These are phyloP conservation scores for Daldinia vernicosa DNA, from an alignment of 495 filamentous ascomycete genomes.

Conservation along the genomic window DNA sequence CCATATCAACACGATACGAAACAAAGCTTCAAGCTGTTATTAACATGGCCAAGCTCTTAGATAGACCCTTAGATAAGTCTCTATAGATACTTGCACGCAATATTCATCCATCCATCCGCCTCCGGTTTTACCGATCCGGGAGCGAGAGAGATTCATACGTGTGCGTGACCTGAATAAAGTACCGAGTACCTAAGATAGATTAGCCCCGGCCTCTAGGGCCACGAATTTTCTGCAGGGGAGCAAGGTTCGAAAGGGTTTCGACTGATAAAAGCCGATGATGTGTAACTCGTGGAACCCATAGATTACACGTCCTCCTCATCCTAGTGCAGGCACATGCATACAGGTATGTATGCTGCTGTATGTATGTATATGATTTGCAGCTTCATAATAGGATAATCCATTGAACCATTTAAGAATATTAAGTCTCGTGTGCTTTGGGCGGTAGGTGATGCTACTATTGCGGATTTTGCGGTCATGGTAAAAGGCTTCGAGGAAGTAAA, in stretches of 20 bases:
- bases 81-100: slow-evolving; percentile 7
- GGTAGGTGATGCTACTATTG: not conserved
- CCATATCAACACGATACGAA: not conserved
- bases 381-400: slow-evolving; percentile 4
- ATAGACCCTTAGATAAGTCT: not conserved
- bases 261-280: slow-evolving; percentile 30
- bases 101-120: slow-evolving; percentile 17
- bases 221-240: slow-evolving; percentile 42
- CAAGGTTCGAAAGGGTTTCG: slow-evolving; percentile 26
- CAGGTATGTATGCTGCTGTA: not conserved
- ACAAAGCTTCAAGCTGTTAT: not conserved
- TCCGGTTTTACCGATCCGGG: slow-evolving; percentile 33
- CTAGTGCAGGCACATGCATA: not conserved
- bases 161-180: slow-evolving; percentile 21
- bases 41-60: not conserved
- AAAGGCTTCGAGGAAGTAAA: not conserved
- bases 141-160: slow-evolving; percentile 12
- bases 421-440: not conserved
- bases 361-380: not conserved
- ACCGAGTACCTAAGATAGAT: slow-evolving; percentile 13
- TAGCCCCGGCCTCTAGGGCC: slow-evolving; percentile 26
- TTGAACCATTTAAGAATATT: not conserved
- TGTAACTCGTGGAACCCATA: slow-evolving; percentile 12
- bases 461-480: not conserved
- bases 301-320: not conserved